Evolutionary conservation across 768 basidiomycete genomes (phyloP), one percentile per base, ranked within the genome.

Genomic region (Lactarius tabidus): DNA sequence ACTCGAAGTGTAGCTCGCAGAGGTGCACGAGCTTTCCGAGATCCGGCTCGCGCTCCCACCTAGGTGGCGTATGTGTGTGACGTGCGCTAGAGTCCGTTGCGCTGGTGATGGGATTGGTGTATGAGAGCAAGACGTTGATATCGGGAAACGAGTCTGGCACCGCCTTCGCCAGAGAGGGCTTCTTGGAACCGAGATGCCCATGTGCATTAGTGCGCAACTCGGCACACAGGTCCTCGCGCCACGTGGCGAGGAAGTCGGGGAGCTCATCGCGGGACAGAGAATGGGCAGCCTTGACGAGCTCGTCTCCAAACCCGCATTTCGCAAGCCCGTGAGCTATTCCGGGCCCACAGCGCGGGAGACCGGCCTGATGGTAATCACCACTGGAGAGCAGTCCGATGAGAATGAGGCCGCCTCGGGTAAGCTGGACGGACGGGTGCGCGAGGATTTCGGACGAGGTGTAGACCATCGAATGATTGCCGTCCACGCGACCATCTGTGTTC

Each of bases 241-340:
- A 92, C 48, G 73, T 72, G 2, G 75, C 73, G 28, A 94, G 79
- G 72, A n/a, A n/a, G n/a, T n/a, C n/a, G n/a, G n/a, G n/a, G n/a
- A n/a, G n/a, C n/a, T n/a, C n/a, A n/a, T n/a, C 45, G 74, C 71
- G 6, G 76, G 77, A 71, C 28, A 84, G 75, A 48, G 78, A 81
- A 45, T 78, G 76, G 36, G 84, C 81, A 20, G 89, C 86, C 67
- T 85, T 72, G 63, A 85, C 76, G 12, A 93, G 79, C 20, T 82
- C 77, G 70, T 92, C 87, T 0, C 92, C 90, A 63, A 94, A 87
- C 2, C 93, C 93, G 62, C 88, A 89, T 67, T 84, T 84, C 0
- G 93, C 92, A 1, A 98, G 84, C 12, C 83, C 92, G 56, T 86
- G 85, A n/a, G n/a, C n/a, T n/a, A n/a, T n/a, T n/a, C n/a, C n/a